These are phyloP conservation scores for Cercophora sp. DNA, from an alignment of 495 filamentous ascomycete genomes.

Conservation along the genomic window DNA sequence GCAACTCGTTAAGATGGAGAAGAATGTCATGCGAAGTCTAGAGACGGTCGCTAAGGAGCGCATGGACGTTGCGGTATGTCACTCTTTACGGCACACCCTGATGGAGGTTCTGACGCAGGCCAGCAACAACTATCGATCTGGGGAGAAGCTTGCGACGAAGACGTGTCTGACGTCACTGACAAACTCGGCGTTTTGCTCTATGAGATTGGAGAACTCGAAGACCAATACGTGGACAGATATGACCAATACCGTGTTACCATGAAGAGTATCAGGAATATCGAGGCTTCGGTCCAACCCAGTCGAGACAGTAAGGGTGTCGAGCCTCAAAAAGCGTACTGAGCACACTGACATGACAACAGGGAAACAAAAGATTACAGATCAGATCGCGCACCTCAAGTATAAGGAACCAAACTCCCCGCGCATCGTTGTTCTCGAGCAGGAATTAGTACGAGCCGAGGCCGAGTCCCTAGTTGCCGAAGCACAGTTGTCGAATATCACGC, in stretches of 20 bases:
- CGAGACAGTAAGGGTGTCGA: conserved; percentile 91
- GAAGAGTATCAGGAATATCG: conserved; percentile 98
- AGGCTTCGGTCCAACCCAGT: conserved; percentile 96
- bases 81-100: too few relatives aligned
- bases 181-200: conserved; percentile 97
- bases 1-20: conserved; percentile 99
- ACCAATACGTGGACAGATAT: conserved; percentile 96
- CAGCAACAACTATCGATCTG: conserved; percentile 98
- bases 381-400: conserved; percentile 98
- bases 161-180: conserved; percentile 97
- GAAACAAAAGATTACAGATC: conserved; percentile 99
- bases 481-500: conserved; percentile 97
- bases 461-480: conserved; percentile 97
- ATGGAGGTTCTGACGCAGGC: neutral
- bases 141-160: conserved; percentile 94
- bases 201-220: conserved; percentile 97
- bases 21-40: conserved; percentile 99
- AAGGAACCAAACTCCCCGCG: conserved; percentile 97
- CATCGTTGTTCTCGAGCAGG: conserved; percentile 96
- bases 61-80: conserved; percentile 92
- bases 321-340: too few relatives aligned
- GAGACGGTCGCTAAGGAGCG: conserved; percentile 91
- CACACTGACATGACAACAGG: too few relatives aligned
- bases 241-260: conserved; percentile 99
- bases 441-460: conserved; percentile 96